Percentiles rank a stretch among this genome's conserved stretches.
These are phyloP conservation scores for Lachnellula arida DNA, from an alignment of 2,329 filamentous ascomycete genomes.

Conservation along the genomic window DNA sequence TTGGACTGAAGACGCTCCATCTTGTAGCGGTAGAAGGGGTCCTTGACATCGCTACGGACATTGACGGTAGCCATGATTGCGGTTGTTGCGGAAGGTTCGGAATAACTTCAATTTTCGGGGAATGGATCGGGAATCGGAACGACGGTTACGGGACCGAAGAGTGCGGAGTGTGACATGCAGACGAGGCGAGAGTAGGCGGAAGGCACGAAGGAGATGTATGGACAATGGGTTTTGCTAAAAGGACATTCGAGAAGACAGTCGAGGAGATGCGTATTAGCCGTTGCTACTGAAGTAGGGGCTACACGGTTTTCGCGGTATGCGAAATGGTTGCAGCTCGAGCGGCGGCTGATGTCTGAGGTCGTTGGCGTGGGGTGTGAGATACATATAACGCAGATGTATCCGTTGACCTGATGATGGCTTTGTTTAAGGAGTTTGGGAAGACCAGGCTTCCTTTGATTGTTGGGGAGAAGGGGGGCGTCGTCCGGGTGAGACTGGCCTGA, in stretches of 20 bases:
- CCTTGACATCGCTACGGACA: slow-evolving; percentile 95
- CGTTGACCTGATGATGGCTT: slow-evolving; percentile 30
- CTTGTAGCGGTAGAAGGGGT: slow-evolving; percentile 99
- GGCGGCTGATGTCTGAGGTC: slow-evolving; percentile 91
- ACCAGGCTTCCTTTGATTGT: slow-evolving; percentile 17
- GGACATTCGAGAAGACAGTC: slow-evolving; percentile 27
- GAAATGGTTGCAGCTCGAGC: slow-evolving; percentile 95
- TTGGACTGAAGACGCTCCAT: slow-evolving; percentile 99
- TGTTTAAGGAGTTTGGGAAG: slow-evolving; percentile 23
- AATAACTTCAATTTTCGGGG: slow-evolving; percentile 14
- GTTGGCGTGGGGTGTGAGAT: slow-evolving; percentile 57
- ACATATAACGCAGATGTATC: slow-evolving; percentile 37
- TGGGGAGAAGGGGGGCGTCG: neutral
- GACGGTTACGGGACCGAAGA: slow-evolving; percentile 23
- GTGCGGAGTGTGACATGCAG: slow-evolving; percentile 40
- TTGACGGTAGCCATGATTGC: slow-evolving; percentile 95
- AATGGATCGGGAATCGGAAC: slow-evolving; percentile 15
- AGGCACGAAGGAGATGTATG: slow-evolving; percentile 45
- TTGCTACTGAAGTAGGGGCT: slow-evolving; percentile 84
- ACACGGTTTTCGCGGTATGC: slow-evolving; percentile 91
- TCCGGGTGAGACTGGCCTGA: neutral
- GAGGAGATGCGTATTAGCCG: slow-evolving; percentile 61
- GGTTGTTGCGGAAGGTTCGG: slow-evolving; percentile 26
- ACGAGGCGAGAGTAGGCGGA: slow-evolving; percentile 33
- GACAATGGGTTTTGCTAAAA: slow-evolving; percentile 39